Evolutionary conservation across 139 green algal genomes (phyloP).

Genomic region (Nannochloris sp.): DNA sequence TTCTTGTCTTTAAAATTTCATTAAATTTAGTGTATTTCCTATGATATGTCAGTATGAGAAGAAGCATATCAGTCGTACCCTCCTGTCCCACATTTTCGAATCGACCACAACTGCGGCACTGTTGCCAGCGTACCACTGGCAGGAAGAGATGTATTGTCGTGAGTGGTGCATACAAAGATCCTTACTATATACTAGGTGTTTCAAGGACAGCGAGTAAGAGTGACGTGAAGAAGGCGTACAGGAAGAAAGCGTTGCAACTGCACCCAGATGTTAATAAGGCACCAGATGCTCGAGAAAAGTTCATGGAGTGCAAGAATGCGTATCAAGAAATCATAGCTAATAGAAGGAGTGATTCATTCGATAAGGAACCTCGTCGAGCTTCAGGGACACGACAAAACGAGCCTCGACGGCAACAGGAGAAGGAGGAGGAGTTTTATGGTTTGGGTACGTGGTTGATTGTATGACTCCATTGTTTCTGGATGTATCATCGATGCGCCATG

Average conservation of each 20-base stretch:
- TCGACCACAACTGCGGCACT: too few species aligned
- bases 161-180: slow-evolving; percentile 3
- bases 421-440: slow-evolving; percentile 28
- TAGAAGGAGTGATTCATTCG: background rate
- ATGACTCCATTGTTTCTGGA: too few species aligned
- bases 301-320: slow-evolving; percentile 70
- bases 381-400: slow-evolving; percentile 1
- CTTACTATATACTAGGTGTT: slow-evolving; percentile 66
- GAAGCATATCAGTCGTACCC: too few species aligned
- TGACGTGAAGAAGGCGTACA: slow-evolving; percentile 71
- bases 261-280: slow-evolving; percentile 82
- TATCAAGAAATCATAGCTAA: slow-evolving; percentile 59
- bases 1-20: too few species aligned
- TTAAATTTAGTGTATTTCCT: too few species aligned
- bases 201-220: slow-evolving; percentile 27
- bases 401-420: background rate
- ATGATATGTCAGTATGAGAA: too few species aligned
- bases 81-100: too few species aligned
- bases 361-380: slow-evolving; percentile 36
- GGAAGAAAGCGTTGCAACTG: slow-evolving; percentile 72
- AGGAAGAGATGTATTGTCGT: background rate
- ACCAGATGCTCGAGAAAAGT: slow-evolving; percentile 52
- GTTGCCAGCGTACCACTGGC: too few species aligned
- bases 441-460: slow-evolving; percentile 14
- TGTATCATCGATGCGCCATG: background rate